These are phyloP conservation scores for Cytospora piceae DNA, from an alignment of 2,329 filamentous ascomycete genomes.

Conservation along the genomic window DNA sequence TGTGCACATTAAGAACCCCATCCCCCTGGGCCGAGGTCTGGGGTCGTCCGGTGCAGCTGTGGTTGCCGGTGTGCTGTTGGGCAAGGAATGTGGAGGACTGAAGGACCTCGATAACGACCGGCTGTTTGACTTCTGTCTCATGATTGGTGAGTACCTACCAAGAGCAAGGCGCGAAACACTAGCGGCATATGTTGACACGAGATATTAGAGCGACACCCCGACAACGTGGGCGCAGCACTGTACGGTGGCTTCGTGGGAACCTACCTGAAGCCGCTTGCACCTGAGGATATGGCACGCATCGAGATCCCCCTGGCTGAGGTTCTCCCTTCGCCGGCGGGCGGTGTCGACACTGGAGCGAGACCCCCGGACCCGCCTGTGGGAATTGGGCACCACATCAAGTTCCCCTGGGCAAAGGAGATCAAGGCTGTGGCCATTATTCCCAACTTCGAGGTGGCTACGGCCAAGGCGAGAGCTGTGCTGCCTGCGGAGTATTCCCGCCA, in stretches of 20 bases:
- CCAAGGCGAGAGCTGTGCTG: constrained; percentile 83
- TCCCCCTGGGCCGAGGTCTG: constrained; percentile 87
- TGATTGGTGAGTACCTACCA: constrained; percentile 73
- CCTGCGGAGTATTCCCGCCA: constrained; percentile 77
- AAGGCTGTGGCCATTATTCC: constrained; percentile 97
- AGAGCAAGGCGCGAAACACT: background rate
- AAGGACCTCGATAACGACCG: constrained; percentile 74
- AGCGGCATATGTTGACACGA: constrained; percentile 12
- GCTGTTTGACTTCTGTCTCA: constrained; percentile 93
- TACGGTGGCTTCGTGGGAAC: constrained; percentile 97
- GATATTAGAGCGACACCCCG: constrained; percentile 74
- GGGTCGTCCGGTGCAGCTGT: constrained; percentile 96
- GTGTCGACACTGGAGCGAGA: constrained; percentile 82
- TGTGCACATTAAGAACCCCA: constrained; percentile 94
- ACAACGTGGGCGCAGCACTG: constrained; percentile 92
- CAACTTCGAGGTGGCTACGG: constrained; percentile 93
- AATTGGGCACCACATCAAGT: constrained; percentile 96
- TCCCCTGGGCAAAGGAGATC: constrained; percentile 91
- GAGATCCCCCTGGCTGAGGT: constrained; percentile 96
- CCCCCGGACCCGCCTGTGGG: constrained; percentile 88
- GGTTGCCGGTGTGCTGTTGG: constrained; percentile 91
- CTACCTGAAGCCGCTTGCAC: constrained; percentile 88
- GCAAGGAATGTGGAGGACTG: constrained; percentile 83
- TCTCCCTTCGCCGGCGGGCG: constrained; percentile 85
- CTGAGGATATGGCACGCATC: constrained; percentile 84